A percentile compares a stretch with the other conserved stretches of the same genome.
Conservation (phyloP, 768 basidiomycete genomes). For the Gymnopilus junonius region DNA sequence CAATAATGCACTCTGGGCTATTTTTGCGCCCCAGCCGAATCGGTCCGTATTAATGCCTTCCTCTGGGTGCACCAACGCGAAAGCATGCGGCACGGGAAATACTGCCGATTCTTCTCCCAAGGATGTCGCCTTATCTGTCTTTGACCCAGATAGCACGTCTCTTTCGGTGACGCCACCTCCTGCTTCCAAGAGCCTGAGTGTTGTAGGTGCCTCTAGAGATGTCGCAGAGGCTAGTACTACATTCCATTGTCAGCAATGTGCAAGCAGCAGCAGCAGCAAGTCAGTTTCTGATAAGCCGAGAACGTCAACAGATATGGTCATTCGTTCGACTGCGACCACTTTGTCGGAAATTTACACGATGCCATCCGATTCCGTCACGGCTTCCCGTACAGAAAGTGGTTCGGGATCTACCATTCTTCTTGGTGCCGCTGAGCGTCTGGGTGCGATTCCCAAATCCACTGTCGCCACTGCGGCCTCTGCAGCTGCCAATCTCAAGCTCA, state of each 20-base stretch:
- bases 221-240: constrained; percentile 19
- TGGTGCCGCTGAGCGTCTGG: constrained; percentile 14
- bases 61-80: constrained; percentile 20
- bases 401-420: constrained; percentile 20
- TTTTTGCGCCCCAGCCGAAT: constrained; percentile 44
- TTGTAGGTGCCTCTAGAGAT: constrained; percentile 19
- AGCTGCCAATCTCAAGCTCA: constrained; percentile 39
- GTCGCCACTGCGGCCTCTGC: constrained; percentile 18
- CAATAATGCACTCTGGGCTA: constrained; percentile 40
- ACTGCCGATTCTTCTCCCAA: constrained; percentile 40
- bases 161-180: constrained; percentile 33
- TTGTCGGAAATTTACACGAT: constrained; percentile 31
- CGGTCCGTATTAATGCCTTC: constrained; percentile 37
- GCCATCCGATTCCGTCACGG: constrained; percentile 31
- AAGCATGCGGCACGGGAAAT: constrained; percentile 21
- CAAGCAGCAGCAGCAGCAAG: constrained; percentile 11
- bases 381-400: constrained; percentile 10
- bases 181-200: constrained; percentile 29
- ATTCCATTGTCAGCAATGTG: constrained; percentile 21
- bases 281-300: constrained; percentile 16
- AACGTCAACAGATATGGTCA: constrained; percentile 29
- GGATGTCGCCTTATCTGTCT: constrained; percentile 56
- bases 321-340: constrained; percentile 24
- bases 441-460: constrained; percentile 17
- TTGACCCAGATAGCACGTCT: constrained; percentile 51